Conservation (phyloP, 192 early-diverging fungal species). For the Linnemannia exigua region DNA sequence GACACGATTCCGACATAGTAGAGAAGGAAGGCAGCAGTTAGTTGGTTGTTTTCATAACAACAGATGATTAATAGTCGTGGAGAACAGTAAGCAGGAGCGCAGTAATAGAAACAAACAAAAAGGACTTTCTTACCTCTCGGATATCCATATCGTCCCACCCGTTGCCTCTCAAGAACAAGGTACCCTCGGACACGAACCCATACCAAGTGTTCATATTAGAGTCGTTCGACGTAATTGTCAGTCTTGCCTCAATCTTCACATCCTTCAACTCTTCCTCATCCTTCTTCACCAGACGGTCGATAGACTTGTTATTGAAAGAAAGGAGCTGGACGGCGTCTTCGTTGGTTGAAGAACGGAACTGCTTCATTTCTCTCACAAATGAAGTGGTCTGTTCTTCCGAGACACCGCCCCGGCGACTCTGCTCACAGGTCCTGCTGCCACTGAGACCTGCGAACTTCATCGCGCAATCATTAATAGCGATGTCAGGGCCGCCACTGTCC, state of each 20-base stretch:
- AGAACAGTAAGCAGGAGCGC: neutral
- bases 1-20: neutral
- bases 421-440: slow-evolving; percentile 51
- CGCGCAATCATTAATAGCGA: slow-evolving; percentile 49
- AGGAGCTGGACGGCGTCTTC: slow-evolving; percentile 39
- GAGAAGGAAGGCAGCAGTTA: neutral
- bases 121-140: slow-evolving; percentile 52
- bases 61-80: neutral
- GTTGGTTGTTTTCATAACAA: neutral
- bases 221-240: slow-evolving; percentile 51
- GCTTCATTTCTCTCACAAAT: slow-evolving; percentile 58
- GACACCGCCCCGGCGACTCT: slow-evolving; percentile 37
- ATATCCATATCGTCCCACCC: slow-evolving; percentile 57
- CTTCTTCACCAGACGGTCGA: slow-evolving; percentile 10
- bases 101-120: neutral
- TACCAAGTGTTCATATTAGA: slow-evolving; percentile 50
- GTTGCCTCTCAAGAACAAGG: slow-evolving; percentile 41
- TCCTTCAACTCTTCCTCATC: slow-evolving; percentile 21
- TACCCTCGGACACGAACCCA: slow-evolving; percentile 40
- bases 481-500: slow-evolving; percentile 48
- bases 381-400: slow-evolving; percentile 43
- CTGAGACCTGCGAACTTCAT: slow-evolving; percentile 36
- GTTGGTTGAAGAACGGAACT: slow-evolving; percentile 10
- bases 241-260: slow-evolving; percentile 44
- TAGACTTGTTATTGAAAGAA: neutral